Conservation (phyloP, 495 filamentous ascomycete species). For the Hyaloscypha variabilis region DNA sequence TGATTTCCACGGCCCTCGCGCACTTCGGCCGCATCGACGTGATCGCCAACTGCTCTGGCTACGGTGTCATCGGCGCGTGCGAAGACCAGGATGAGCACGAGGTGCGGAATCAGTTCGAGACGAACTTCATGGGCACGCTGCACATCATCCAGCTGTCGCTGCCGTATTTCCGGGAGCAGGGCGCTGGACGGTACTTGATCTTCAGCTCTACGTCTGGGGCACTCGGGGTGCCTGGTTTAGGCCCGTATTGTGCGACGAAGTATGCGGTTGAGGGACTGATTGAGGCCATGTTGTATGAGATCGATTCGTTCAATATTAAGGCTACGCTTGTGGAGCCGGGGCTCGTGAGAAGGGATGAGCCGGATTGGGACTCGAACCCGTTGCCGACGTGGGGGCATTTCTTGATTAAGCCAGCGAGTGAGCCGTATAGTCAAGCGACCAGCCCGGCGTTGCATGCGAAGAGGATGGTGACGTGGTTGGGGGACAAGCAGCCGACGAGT, state of each 20-base stretch:
- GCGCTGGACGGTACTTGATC: slow-evolving; percentile 82
- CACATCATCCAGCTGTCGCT: slow-evolving; percentile 91
- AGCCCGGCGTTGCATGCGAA: slow-evolving; percentile 87
- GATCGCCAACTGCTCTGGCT: slow-evolving; percentile 88
- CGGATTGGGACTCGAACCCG: slow-evolving; percentile 48
- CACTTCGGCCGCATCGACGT: slow-evolving; percentile 85
- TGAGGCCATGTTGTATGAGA: slow-evolving; percentile 93
- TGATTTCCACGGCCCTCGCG: slow-evolving; percentile 66
- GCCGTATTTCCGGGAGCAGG: slow-evolving; percentile 80
- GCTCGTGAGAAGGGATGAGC: slow-evolving; percentile 77
- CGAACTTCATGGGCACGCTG: slow-evolving; percentile 92
- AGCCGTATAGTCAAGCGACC: slow-evolving; percentile 75
- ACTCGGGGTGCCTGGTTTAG: slow-evolving; percentile 86
- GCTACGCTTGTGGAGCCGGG: slow-evolving; percentile 92
- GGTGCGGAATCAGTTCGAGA: slow-evolving; percentile 94
- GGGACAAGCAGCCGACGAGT: slow-evolving; percentile 87
- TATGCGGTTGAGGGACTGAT: slow-evolving; percentile 95
- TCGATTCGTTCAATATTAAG: slow-evolving; percentile 88
- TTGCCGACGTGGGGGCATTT: slow-evolving; percentile 89
- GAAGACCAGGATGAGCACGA: slow-evolving; percentile 97
- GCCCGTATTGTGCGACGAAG: slow-evolving; percentile 94
- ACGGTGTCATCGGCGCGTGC: slow-evolving; percentile 93
- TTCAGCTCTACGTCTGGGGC: slow-evolving; percentile 91
- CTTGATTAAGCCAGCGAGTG: slow-evolving; percentile 80
- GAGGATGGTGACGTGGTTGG: slow-evolving; percentile 94